phyloP scores from a whole-genome alignment of 2,329 filamentous ascomycete genomes.

The Boeremia lycopersici region DNA sequence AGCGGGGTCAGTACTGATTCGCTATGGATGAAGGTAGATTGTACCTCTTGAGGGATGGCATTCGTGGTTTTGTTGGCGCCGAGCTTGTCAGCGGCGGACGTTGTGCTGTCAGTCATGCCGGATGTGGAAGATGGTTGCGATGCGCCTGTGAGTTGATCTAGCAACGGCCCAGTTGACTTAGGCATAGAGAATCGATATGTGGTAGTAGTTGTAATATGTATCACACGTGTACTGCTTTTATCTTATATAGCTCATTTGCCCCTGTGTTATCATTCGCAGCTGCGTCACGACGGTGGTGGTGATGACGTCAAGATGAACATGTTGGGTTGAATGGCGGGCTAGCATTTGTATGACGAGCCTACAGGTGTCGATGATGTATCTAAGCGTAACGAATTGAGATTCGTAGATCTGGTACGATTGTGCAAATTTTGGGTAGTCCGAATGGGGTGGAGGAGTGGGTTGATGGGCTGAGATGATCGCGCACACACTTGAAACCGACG shows the following conservation, averaged over 20 bases:
- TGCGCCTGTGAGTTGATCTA: conserved; percentile 25
- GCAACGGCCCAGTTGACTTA: conserved; percentile 32
- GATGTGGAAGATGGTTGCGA: conserved; percentile 15
- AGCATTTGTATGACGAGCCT: conserved; percentile 16
- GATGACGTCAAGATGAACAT: conserved; percentile 23
- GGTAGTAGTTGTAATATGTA: background rate
- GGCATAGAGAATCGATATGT: conserved; percentile 16
- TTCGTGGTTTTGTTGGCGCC: conserved; percentile 40
- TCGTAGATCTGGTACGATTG: conserved; percentile 9
- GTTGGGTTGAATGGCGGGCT: conserved; percentile 3
- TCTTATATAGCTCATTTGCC: conserved; percentile 3
- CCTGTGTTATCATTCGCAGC: conserved; percentile 1
- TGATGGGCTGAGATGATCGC: background rate
- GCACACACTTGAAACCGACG: background rate
- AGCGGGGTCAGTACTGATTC: background rate
- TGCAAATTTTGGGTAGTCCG: conserved; percentile 1
- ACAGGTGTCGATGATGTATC: conserved; percentile 16
- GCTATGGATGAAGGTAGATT: background rate
- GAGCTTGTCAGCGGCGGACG: conserved; percentile 33
- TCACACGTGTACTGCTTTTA: background rate
- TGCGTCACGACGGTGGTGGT: conserved; percentile 14
- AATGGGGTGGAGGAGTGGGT: background rate
- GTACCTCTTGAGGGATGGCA: conserved; percentile 33
- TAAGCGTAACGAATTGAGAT: conserved; percentile 9
- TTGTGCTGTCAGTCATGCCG: conserved; percentile 31